These are phyloP conservation scores for Salvia splendens DNA, from an alignment of 257 asterid genomes.

Conservation along the genomic window DNA sequence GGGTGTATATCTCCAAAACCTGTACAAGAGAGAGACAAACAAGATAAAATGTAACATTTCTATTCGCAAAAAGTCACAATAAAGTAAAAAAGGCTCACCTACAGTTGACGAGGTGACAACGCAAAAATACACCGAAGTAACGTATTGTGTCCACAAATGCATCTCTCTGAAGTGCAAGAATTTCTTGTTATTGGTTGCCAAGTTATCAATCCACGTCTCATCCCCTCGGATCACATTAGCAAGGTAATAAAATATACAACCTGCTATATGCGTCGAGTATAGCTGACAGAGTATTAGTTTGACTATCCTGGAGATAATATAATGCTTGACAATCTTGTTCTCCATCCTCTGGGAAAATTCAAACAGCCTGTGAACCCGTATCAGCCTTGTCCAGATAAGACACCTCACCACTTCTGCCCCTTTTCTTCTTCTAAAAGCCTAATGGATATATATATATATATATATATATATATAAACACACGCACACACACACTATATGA, in stretches of 20 bases:
- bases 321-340: constrained; percentile 83
- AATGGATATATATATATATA: constrained; percentile 9
- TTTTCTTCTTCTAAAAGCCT: constrained; percentile 63
- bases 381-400: constrained; percentile 76
- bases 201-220: constrained; percentile 97
- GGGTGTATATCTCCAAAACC: constrained; percentile 99
- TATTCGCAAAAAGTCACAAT: neutral
- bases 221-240: constrained; percentile 89
- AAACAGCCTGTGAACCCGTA: constrained; percentile 70
- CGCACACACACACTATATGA: too few relatives aligned
- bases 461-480: too few relatives aligned
- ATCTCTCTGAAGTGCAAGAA: constrained; percentile 74
- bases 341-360: constrained; percentile 67
- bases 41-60: neutral
- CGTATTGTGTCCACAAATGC: constrained; percentile 81
- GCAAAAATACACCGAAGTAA: constrained; percentile 81
- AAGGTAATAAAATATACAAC: constrained; percentile 85
- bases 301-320: constrained; percentile 72
- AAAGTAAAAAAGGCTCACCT: constrained; percentile 52
- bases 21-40: constrained; percentile 34
- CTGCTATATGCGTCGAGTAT: constrained; percentile 96
- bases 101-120: constrained; percentile 98
- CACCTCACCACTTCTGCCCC: constrained; percentile 86
- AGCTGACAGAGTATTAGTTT: constrained; percentile 76
- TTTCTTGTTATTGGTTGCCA: constrained; percentile 71